A percentile compares a stretch with the other conserved stretches of the same genome.
These are phyloP conservation scores for Hanseniaspora pseudoguilliermondii DNA, from an alignment of 805 yeast species.

Conservation along the genomic window DNA sequence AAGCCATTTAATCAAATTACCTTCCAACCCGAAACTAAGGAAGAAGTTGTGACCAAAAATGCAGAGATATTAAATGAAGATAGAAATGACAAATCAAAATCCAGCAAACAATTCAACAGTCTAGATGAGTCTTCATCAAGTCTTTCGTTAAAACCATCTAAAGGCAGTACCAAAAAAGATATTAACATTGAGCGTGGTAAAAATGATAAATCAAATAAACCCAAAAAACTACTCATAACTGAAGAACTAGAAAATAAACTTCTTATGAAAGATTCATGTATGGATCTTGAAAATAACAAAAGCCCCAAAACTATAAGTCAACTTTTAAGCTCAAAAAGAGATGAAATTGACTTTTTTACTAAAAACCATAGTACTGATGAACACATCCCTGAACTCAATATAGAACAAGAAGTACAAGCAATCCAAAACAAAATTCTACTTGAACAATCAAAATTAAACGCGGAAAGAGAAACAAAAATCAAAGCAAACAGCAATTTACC, in stretches of 20 bases:
- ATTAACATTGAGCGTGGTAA: not conserved
- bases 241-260: not conserved
- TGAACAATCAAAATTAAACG: not conserved
- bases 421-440: not conserved
- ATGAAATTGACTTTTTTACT: constrained; percentile 5
- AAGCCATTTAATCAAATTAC: not conserved
- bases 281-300: not conserved
- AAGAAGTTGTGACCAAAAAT: constrained; percentile 12
- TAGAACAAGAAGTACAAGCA: not conserved
- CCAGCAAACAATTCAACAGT: not conserved
- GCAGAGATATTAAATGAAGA: constrained; percentile 2
- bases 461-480: not conserved
- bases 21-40: not conserved
- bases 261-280: not conserved
- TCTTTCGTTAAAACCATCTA: constrained; percentile 16
- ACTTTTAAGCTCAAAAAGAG: constrained; percentile 1
- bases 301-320: constrained; percentile 1
- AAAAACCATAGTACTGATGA: not conserved
- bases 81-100: not conserved
- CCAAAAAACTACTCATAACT: not conserved
- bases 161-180: not conserved
- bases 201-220: not conserved
- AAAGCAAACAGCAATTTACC: not conserved
- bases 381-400: not conserved
- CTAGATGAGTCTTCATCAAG: not conserved